Evolutionary conservation across 345 rosid genomes (phyloP), one percentile per base, ranked within the genome.

Genomic region (Melastoma malabathricum): DNA sequence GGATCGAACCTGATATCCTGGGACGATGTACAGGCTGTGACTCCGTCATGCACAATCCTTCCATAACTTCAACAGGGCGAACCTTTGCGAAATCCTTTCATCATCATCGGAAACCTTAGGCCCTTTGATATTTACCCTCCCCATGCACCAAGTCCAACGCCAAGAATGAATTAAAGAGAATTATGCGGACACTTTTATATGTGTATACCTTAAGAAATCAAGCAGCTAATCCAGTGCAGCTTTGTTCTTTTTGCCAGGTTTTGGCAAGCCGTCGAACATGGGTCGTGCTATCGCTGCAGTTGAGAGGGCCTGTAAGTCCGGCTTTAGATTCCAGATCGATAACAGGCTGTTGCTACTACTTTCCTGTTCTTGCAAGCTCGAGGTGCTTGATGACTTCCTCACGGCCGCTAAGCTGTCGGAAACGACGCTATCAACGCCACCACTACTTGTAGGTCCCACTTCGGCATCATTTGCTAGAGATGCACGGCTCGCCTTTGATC

Each of bases 381-480:
- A 69, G 15, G 87, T 76, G 67, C 98, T 87, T 53, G 81, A 72
- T 10, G 90, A 92, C 64, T 82, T 92, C 67, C 80, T 82, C 57
- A 84, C 74, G 20, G 43, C 75, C 7, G 41, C 64, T 27, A 64
- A 58, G 50, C 59, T 71, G 39, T 81, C 77, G 3, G 60, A 63
- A 8, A 56, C 60, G 43, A 54, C 38, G 17, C 61, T 47, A 61
- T 76, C 83, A 6, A 18, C 50, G 0, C 50, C 50, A 47, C 16
- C 7, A 15, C 10, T 25, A 48, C 45, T 44, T 1, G n/a, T 23
- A 5, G 54, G 45, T 18, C 63, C 41, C 6, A 47, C 56, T 27
- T 71, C 79, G 1, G 68, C 59, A 10, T 75, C 82, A 19, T 75
- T 44, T 18, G 58, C 56, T 51, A 54, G 38, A 13, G 63, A 53